Conservation (phyloP, 345 rosid species). For the Ceriops decandra region DNA sequence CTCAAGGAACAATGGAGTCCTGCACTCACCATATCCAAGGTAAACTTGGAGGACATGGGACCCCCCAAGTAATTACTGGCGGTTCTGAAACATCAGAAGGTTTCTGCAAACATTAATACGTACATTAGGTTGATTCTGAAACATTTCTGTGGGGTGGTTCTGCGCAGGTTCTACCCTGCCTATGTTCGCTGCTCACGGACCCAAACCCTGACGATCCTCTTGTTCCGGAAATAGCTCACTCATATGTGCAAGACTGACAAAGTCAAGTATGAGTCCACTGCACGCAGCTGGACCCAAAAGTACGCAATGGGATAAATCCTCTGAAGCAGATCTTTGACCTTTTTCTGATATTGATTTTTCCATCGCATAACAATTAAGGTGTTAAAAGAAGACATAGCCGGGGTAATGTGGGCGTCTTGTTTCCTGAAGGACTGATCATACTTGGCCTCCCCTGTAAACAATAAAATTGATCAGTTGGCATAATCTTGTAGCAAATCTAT, state of each 20-base stretch:
- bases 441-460: not conserved
- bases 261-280: conserved; percentile 52
- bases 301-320: conserved; percentile 50
- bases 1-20: conserved; percentile 75
- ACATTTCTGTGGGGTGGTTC: not conserved
- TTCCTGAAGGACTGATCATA: not conserved
- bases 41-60: conserved; percentile 8
- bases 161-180: conserved; percentile 48
- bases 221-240: conserved; percentile 57
- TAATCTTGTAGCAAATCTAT: not conserved
- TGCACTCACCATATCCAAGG: conserved; percentile 71
- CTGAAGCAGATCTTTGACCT: not conserved
- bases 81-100: no score
- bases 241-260: conserved; percentile 47
- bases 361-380: not conserved
- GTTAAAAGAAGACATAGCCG: not conserved
- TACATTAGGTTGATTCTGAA: not conserved
- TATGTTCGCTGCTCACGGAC: conserved; percentile 62
- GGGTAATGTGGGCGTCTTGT: not conserved
- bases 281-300: conserved; percentile 61
- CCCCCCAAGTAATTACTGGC: no score
- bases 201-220: conserved; percentile 59
- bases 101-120: no score
- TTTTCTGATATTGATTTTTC: not conserved
- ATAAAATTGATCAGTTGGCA: not conserved